Percentiles rank a stretch among this genome's conserved stretches.
Conservation (phyloP, 2,329 filamentous ascomycete species). For the Penicillium rolfsii region DNA sequence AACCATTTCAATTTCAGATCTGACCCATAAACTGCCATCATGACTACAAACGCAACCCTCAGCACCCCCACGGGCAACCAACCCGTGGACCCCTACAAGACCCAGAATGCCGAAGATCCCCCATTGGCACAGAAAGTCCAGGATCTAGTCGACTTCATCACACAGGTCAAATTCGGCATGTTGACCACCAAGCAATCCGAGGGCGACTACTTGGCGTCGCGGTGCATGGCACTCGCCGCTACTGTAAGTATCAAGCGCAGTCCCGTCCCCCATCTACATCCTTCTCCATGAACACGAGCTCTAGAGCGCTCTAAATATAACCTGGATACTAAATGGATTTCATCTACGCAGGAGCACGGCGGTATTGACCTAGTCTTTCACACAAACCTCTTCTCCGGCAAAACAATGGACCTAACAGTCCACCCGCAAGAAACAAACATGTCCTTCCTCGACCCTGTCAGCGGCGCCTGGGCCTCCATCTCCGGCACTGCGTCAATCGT, state of each 20-base stretch:
- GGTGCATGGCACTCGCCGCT: slow-evolving; percentile 82
- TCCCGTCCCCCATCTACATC: too few relatives aligned
- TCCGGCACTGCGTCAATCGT: slow-evolving; percentile 72
- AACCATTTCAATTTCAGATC: too few relatives aligned
- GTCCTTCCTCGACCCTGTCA: slow-evolving; percentile 70
- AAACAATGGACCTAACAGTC: slow-evolving; percentile 76
- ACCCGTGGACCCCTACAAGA: slow-evolving; percentile 77
- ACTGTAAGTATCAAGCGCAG: slow-evolving; percentile 58
- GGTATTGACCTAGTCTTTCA: slow-evolving; percentile 86
- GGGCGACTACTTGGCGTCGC: slow-evolving; percentile 70
- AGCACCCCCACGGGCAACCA: slow-evolving; percentile 66
- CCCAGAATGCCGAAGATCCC: slow-evolving; percentile 73
- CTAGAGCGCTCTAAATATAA: too few relatives aligned
- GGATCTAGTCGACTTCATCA: slow-evolving; percentile 71
- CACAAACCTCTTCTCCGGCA: slow-evolving; percentile 87
- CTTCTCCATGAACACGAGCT: too few relatives aligned
- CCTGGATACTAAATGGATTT: too few relatives aligned
- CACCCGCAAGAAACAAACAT: slow-evolving; percentile 77
- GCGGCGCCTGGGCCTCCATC: slow-evolving; percentile 84
- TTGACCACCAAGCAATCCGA: slow-evolving; percentile 73
- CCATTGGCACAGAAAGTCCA: slow-evolving; percentile 74
- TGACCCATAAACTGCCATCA: slow-evolving; percentile 16
- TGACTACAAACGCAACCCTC: slow-evolving; percentile 42
- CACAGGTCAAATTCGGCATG: slow-evolving; percentile 80
- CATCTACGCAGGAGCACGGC: slow-evolving; percentile 65